Conservation (phyloP, 2,329 filamentous ascomycete genomes). For the Hortaea sp. region DNA sequence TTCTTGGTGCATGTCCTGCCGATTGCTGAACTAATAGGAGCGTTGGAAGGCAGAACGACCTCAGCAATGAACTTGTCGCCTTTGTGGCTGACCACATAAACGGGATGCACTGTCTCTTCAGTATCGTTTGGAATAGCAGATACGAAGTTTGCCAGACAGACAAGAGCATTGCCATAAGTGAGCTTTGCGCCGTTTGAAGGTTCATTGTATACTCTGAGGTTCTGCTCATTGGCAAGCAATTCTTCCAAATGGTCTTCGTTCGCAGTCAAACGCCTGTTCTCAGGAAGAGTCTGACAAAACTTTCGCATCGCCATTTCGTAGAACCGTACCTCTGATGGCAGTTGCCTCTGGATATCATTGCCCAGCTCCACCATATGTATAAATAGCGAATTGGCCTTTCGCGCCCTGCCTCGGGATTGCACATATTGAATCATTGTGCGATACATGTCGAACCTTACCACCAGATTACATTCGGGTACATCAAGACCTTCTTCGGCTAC, state of each 20-base stretch:
- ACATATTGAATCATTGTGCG: slow-evolving; percentile 88
- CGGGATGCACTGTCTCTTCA: slow-evolving; percentile 38
- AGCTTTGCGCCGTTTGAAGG: slow-evolving; percentile 63
- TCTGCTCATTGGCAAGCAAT: slow-evolving; percentile 43
- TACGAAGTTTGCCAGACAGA: slow-evolving; percentile 63
- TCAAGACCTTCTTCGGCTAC: slow-evolving; percentile 58
- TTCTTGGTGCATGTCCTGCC: slow-evolving; percentile 61
- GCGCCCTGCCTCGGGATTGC: slow-evolving; percentile 80
- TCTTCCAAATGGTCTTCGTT: slow-evolving; percentile 48
- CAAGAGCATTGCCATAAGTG: slow-evolving; percentile 64
- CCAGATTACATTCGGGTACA: slow-evolving; percentile 57
- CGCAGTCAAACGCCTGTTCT: slow-evolving; percentile 59
- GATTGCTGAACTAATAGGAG: slow-evolving; percentile 57
- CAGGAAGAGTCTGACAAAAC: slow-evolving; percentile 67
- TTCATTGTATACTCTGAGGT: slow-evolving; percentile 47
- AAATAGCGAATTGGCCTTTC: slow-evolving; percentile 67
- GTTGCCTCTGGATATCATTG: slow-evolving; percentile 51
- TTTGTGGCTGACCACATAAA: slow-evolving; percentile 51
- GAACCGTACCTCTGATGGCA: slow-evolving; percentile 49
- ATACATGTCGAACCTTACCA: slow-evolving; percentile 75
- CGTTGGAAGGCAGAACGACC: slow-evolving; percentile 63
- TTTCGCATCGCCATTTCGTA: slow-evolving; percentile 54
- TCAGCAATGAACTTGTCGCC: slow-evolving; percentile 62
- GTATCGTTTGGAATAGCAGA: slow-evolving; percentile 53
- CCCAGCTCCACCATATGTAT: slow-evolving; percentile 70